These are phyloP conservation scores for Fusarium sambucinum DNA, from an alignment of 2,329 filamentous ascomycete genomes.

Conservation along the genomic window DNA sequence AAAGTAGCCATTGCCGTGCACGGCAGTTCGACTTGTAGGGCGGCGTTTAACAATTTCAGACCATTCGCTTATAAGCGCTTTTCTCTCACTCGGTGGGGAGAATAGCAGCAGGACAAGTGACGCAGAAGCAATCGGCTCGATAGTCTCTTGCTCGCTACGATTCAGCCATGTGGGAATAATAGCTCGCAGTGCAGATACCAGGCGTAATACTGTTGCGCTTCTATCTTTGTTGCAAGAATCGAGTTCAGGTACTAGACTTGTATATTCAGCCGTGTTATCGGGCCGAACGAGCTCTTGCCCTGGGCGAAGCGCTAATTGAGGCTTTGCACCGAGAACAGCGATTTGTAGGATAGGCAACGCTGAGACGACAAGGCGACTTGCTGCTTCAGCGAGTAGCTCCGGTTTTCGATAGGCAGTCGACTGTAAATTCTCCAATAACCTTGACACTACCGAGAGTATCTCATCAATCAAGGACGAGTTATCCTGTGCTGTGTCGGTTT, in stretches of 20 bases:
- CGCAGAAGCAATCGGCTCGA: slow-evolving; percentile 63
- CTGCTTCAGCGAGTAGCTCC: slow-evolving; percentile 73
- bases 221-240: slow-evolving; percentile 18
- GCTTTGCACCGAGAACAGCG: slow-evolving; percentile 41
- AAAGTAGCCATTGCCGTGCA: slow-evolving; percentile 64
- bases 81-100: slow-evolving; percentile 53
- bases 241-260: slow-evolving; percentile 40
- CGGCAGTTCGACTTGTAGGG: slow-evolving; percentile 51
- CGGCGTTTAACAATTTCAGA: slow-evolving; percentile 56
- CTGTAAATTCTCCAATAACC: slow-evolving; percentile 58
- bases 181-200: slow-evolving; percentile 48
- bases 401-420: slow-evolving; percentile 66
- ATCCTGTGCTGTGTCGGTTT: slow-evolving; percentile 23
- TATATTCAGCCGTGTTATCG: slow-evolving; percentile 35
- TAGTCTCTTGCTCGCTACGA: slow-evolving; percentile 63
- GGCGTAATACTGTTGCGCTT: slow-evolving; percentile 24
- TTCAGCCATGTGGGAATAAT: slow-evolving; percentile 62
- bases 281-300: slow-evolving; percentile 47
- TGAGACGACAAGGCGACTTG: slow-evolving; percentile 68
- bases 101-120: slow-evolving; percentile 64
- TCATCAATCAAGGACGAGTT: slow-evolving; percentile 47
- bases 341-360: slow-evolving; percentile 61
- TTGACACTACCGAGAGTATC: slow-evolving; percentile 45
- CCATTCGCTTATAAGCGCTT: slow-evolving; percentile 61
- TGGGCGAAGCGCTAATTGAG: slow-evolving; percentile 22